Evolutionary conservation across 805 yeast genomes (phyloP), one percentile per base, ranked within the genome.

Genomic region (Jamesozyma spencerorum): DNA sequence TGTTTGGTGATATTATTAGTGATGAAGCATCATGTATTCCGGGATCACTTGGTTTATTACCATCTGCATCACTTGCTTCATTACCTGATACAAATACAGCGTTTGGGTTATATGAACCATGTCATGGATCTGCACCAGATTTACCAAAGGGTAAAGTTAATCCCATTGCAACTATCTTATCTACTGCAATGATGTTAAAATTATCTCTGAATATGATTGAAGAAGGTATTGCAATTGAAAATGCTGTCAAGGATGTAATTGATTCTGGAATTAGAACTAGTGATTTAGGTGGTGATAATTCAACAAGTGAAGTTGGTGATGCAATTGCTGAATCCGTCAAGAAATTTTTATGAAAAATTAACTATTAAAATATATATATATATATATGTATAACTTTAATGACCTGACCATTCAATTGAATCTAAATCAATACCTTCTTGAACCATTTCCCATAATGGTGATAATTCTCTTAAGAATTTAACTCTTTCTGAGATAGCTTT

Each of bases 361-460:
- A 18, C 14, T 36, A 34, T 18, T 34, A n/a, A 13, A 12, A 13
- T 22, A 22, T 22, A 22, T 22, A 22, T 10, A 22, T 7, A 7
- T 10, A 22, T 10, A 22, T 22, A 22, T 7, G 10, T 22, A 22
- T 22, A 22, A n/a, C 19, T 13, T 34, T 64, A 92, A 66, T 92
- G 98, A 49, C 96, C 97, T 45, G 95, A 85, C 98, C 98, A 92
- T 68, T 92, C 94, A 55, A 92, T 92, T 27, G 94, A 74, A 57
- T 82, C 75, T 62, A 92, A 71, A 60, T 92, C 98, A 55, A 92
- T 90, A 51, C 98, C 98, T 50, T 92, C 97, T 65, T 92, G 95
- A 43, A 86, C 95, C 97, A 92, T 88, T 69, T 92, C 98, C 97
- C 97, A 92, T 54, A 92, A 71, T 37, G 98, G 98, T 43, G 92